Base-by-base conservation (phyloP, 1,284 basidiomycete genomes). In the Pseudozyma sp. region DNA sequence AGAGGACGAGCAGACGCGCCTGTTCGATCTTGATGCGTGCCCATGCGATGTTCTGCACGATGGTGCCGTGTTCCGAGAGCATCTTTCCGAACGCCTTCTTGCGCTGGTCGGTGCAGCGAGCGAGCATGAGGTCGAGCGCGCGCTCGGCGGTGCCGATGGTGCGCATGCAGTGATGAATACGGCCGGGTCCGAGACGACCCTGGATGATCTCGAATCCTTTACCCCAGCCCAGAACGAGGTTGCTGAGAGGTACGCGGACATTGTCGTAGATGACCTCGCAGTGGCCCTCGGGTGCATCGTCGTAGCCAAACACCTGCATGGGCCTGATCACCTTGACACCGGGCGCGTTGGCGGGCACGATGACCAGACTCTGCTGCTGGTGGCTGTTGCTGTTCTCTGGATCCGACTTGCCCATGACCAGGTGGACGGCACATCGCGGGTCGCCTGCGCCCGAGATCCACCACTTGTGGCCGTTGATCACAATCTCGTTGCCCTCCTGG, bases 371-470 rank as follows among this genome's bases (percentile, higher is more conserved):
- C 86, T 99, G 96, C 81, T 96, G 94, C 62, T 88, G 87, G 86
- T 98, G 91, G 42, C 86, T 80, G 81, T 89, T 90, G 68, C 88
- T 86, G 85, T 93, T 92, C 54, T 87, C 86, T 5, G 92, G 89
- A 84, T 94, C 92, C 70, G 90, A 93, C 87, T 94, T 94, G 68
- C 94, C 96, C 87, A 99, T 92, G 45, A 98, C 92, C 55, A 99
- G 89, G 84, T 99, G 96, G 7, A 99, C 82, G 66, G 89, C 90
- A 74, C 91, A 92, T 62, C 96, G 89, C 47, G 94, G 94, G 85
- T 99, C 95, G 37, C 95, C 95, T 5, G 96, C 96, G 53, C 96
- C 96, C 44, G 93, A 94, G 85, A 98, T 98, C 92, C 93, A 98
- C 95, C 96, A 98, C 89, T 99, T 99, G 86, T 96, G 94, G 1